Base-by-base conservation (phyloP, 1,284 basidiomycete species). In the Chalciporus piperatoides region DNA sequence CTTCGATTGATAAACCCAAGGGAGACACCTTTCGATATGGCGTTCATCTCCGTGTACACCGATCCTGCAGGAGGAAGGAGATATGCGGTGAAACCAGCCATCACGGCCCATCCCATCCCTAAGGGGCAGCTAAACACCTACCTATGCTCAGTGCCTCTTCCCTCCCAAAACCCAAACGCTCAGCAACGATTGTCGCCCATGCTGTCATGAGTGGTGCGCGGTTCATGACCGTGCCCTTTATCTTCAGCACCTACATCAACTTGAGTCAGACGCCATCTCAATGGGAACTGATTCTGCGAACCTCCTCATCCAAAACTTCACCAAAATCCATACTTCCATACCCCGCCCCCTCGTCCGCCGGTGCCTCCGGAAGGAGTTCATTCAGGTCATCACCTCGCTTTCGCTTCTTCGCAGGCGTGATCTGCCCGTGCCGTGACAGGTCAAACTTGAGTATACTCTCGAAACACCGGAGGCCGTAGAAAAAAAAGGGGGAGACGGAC, bases 121-220 rank as follows among this genome's bases (percentile, higher is more conserved):
- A n/a, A 10, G 37, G 41, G 30, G 30, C 41, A 25, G 23, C 51
- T 2, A 32, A 17, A 48, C 49, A 46, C 73, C 35, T 58, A 86
- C 91, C 90, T 49, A 96, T 88, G 59, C 89, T 93, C 32, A 98
- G 74, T 1, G 96, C 90, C 69, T 98, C 96, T 57, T 90, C 81
- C 44, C 86, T 76, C 46, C 82, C 78, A 65, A 98, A 98, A 2
- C 91, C 91, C 51, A 96, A 75, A 24, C 83, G 75, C 59, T 95
- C 90, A 6, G 91, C 86, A 14, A 97, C 86, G 32, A 92, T 71
- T 48, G 81, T 89, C 0, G 91, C 82, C 95, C 95, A 98, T 1
- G 89, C 91, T 42, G 87, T 92, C 90, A 97, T 91, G 47, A 97
- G 77, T 0, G 96, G 95, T 1, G 95, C 94, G 17, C 95, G 84